Base-by-base conservation (phyloP, 176 grass and related monocot genomes). In the Oryza glaberrima region DNA sequence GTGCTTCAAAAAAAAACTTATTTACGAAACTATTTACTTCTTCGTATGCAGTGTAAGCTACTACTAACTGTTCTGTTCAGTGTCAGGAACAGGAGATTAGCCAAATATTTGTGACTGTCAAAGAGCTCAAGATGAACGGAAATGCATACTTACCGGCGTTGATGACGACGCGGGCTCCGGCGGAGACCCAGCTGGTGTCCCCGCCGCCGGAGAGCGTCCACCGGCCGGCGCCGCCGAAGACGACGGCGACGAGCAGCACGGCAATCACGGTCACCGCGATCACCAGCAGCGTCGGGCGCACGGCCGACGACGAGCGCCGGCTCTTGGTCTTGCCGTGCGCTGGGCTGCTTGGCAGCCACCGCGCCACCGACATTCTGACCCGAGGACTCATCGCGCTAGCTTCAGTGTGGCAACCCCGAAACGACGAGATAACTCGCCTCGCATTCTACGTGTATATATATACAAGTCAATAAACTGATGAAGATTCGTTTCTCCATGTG, bases 201-300 rank as follows among this genome's bases (percentile, higher is more conserved):
- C 4, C 77, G 34, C 1, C 40, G 40, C 40, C n/a, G 51, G 79
- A 71, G 2, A 19, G 51, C 38, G 79, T 77, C 86, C 86, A 88
- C 65, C 51, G 73, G 49, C 40, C 40, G 40, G 7, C 40, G 40
- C 40, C 20, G 12, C 51, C 40, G 79, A 82, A 82, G 72, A 82
- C 79, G 65, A 77, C 72, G 36, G 32, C 40, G 40, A 75, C 4
- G 69, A 85, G 28, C 28, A 69, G 48, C 36, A 40, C 19, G 13
- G 41, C 87, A 49, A 70, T 6, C 19, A 85, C 48, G 77, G 35
- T 20, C 46, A 30, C 70, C 14, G 48, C 11, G 63, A 75, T 5
- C 76, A 13, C 36, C 12, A 48, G 2, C 66, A 25, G 25, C 71
- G 36, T n/a, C 12, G 52, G 30, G 41, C 41, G 84, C 52, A n/a